Evolutionary conservation across 2,329 filamentous ascomycete genomes (phyloP), one percentile per base, ranked within the genome.

Genomic region (Phyllosticta ampelicida): DNA sequence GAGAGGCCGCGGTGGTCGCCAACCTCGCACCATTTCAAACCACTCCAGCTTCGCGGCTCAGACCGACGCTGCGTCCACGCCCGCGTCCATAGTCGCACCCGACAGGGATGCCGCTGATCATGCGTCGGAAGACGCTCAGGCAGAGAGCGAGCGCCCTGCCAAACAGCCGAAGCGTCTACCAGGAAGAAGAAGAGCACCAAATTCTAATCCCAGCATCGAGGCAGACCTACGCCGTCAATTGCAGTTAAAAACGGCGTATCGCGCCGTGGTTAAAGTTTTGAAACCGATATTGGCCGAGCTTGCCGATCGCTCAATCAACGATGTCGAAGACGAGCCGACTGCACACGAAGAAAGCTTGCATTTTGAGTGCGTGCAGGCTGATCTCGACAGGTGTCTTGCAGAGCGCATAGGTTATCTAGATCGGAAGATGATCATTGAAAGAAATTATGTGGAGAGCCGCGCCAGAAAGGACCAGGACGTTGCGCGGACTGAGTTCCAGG

Each of bases 271-370:
- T 60, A 79, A 81, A 63, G 77, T 80, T 28, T 71, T 87, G 64
- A 87, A 86, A 69, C 80, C 81, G 16, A 78, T 83, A 9, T 74
- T 87, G 13, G 82, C 84, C 60, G 84, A 87, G 66, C 75, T 89
- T 19, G 83, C 84, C 18, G 80, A 82, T 56, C 78, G 82, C 30
- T 79, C 75, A 55, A 71, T 86, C 60, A 80, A 83, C 53, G 76
- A 79, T 60, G 71, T 87, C 60, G 75, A 82, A 61, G 73, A 78
- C 53, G 76, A 83, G 55, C 75, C 79, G 8, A 71, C 79, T 9
- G 75, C 74, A 51, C 76, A 84, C 70, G 77, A 80, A 65, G 69
- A 79, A 62, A 77, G 77, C 11, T 73, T 75, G 6, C 81, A 85
- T 65, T 82, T 82, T 68, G 63, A 72, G 9, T 68, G 73, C 18